A percentile compares a stretch with the other conserved stretches of the same genome.
phyloP scores from a whole-genome alignment of 2,329 filamentous ascomycete genomes.

The Eutypa lata region DNA sequence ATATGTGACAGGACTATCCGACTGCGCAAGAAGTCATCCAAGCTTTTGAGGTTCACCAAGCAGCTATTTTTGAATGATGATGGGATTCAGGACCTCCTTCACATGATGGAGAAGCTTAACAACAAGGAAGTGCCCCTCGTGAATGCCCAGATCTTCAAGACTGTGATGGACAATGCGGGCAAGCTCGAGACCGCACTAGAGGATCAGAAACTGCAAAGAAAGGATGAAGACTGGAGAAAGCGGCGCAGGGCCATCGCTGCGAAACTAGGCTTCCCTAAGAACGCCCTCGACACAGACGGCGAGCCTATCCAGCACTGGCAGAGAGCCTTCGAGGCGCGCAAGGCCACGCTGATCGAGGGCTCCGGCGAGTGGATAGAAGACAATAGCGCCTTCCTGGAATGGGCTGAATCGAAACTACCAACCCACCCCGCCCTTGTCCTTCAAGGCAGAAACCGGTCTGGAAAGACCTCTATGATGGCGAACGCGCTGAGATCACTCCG shows the following conservation, averaged over 20 bases:
- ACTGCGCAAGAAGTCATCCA: slow-evolving; percentile 26
- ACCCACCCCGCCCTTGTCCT: slow-evolving; percentile 23
- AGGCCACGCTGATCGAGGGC: slow-evolving; percentile 24
- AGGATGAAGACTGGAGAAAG: slow-evolving; percentile 28
- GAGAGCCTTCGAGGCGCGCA: slow-evolving; percentile 25
- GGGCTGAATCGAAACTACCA: slow-evolving; percentile 17
- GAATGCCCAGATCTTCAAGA: slow-evolving; percentile 30
- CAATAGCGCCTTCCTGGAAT: slow-evolving; percentile 17
- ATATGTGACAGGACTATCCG: slow-evolving; percentile 31
- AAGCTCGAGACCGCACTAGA: slow-evolving; percentile 27
- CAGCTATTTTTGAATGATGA: slow-evolving; percentile 33
- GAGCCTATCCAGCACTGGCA: slow-evolving; percentile 28
- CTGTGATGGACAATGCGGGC: slow-evolving; percentile 28
- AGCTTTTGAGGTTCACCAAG: slow-evolving; percentile 28
- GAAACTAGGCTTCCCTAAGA: slow-evolving; percentile 23
- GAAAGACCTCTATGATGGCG: slow-evolving; percentile 31
- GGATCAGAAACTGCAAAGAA: slow-evolving; percentile 26
- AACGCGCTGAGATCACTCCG: slow-evolving; percentile 27
- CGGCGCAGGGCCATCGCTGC: slow-evolving; percentile 27
- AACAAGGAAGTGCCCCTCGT: slow-evolving; percentile 30
- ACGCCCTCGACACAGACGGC: slow-evolving; percentile 25
- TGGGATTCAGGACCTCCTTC: slow-evolving; percentile 28
- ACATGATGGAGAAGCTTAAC: slow-evolving; percentile 30
- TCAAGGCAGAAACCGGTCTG: slow-evolving; percentile 25
- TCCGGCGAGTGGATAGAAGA: slow-evolving; percentile 27